Base-by-base conservation (phyloP, 331 rosid species). In the Rosa hybrid region DNA sequence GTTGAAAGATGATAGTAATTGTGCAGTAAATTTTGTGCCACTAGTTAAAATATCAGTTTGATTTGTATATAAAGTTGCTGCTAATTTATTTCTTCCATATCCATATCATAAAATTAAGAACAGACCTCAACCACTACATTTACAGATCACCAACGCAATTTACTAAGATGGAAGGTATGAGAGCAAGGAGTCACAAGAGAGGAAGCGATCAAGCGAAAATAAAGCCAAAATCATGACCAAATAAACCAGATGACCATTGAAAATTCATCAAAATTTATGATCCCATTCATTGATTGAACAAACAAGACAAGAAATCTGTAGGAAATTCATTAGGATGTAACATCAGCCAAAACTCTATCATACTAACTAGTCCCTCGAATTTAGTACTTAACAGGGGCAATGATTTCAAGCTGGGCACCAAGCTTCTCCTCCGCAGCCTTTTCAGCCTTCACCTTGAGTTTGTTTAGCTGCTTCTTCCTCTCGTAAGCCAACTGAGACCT, bases 401-500 rank as follows among this genome's bases (percentile, higher is more conserved):
- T 89, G 49, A 91, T 67, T 48, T 88, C 88, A 48, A 91, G 83
- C 76, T 91, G 90, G 6, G 91, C 41, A 67, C 90, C 93, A 5
- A 89, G 89, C 82, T 88, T 91, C 87, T 88, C 92, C 6, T 91
- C 90, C 0, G 91, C 92, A 23, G 79, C 79, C 73, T 85, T 90
- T 81, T 88, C 94, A 5, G 94, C 94, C 59, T 86, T 89, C 34
- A 84, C 84, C 87, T 90, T 86, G 25, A 91, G 68, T 71, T 90
- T 90, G 46, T 71, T 85, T 86, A 91, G 77, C 76, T 90, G 94
- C 89, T 91, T 91, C 94, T 91, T 91, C 81, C 88, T 86, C 84
- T 90, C 97, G 16, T 91, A 91, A 16, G 82, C 81, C 18, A 75
- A 27, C 13, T 82, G 89, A 34, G 94, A 70, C n/a, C 82, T 88